These are phyloP conservation scores for Aspergillus fischeri DNA, from an alignment of 2,329 filamentous ascomycete species.

Conservation along the genomic window DNA sequence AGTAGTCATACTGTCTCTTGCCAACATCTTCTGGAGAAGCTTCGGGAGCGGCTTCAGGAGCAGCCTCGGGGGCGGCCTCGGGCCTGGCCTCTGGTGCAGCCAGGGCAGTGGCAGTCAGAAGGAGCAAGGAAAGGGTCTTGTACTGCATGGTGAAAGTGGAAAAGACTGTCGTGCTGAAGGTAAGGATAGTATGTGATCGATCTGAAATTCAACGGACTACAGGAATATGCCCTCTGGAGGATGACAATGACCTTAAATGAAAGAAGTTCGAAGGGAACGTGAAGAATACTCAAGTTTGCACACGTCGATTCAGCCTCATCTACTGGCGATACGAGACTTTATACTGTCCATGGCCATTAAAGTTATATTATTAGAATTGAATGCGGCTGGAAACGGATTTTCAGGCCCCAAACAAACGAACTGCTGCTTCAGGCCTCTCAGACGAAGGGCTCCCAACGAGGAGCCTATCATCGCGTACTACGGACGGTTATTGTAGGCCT, in stretches of 20 bases:
- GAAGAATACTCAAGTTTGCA: neutral
- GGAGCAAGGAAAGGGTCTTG: slow-evolving; percentile 20
- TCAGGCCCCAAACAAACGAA: neutral
- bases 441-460: neutral
- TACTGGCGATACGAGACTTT: neutral
- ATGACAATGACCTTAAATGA: neutral
- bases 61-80: neutral
- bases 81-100: slow-evolving; percentile 7
- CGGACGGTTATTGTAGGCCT: neutral
- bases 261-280: neutral
- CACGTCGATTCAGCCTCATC: neutral
- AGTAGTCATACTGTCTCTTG: slow-evolving; percentile 5
- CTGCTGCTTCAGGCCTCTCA: neutral
- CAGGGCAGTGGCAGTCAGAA: slow-evolving; percentile 19
- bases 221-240: neutral
- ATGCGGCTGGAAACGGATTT: neutral
- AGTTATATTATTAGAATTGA: neutral
- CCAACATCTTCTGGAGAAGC: neutral
- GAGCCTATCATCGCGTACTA: neutral
- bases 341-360: neutral
- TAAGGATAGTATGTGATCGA: neutral
- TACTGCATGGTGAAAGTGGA: slow-evolving; percentile 18
- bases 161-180: neutral
- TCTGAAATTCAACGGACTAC: neutral
- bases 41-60: neutral